phyloP scores from a whole-genome alignment of 805 yeast species.

The Saccharomycopsis vini region DNA sequence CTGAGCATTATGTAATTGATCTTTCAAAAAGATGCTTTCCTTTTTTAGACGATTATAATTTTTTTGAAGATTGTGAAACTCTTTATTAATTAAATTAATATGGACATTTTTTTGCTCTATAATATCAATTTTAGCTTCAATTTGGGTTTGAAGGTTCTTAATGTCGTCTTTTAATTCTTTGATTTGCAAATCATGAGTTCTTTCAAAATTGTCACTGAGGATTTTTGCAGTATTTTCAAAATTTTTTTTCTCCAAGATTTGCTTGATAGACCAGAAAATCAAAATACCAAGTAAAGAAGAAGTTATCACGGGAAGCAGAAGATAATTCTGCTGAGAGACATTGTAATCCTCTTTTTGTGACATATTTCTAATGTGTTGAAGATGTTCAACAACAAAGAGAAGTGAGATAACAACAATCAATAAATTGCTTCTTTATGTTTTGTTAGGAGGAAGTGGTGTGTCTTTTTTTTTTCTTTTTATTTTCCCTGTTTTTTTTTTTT shows the following conservation, averaged over 20 bases:
- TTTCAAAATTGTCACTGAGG: constrained; percentile 27
- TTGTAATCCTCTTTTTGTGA: too few relatives aligned
- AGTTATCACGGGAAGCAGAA: constrained; percentile 7
- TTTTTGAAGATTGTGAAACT: constrained; percentile 20
- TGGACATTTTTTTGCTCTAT: constrained; percentile 19
- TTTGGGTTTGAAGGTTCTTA: constrained; percentile 11
- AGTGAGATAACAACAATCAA: too few relatives aligned
- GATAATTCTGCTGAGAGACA: neutral
- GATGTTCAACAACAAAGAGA: too few relatives aligned
- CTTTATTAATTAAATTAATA: constrained; percentile 19
- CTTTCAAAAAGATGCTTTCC: constrained; percentile 17
- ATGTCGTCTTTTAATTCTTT: constrained; percentile 11
- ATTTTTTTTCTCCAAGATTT: constrained; percentile 10
- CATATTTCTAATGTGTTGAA: too few relatives aligned
- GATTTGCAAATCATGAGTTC: constrained; percentile 16
- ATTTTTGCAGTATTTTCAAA: constrained; percentile 19
- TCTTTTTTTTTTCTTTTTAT: too few relatives aligned
- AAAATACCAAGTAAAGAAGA: constrained; percentile 5
- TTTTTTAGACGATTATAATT: constrained; percentile 14
- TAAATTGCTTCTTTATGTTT: too few relatives aligned
- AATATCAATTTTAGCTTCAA: constrained; percentile 14
- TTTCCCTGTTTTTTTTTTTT: too few relatives aligned
- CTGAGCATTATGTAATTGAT: constrained; percentile 18
- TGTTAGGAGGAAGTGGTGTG: too few relatives aligned
- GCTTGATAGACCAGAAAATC: constrained; percentile 9